Conservation (phyloP, 208 protist genomes). For the Leishmania braziliensis region DNA sequence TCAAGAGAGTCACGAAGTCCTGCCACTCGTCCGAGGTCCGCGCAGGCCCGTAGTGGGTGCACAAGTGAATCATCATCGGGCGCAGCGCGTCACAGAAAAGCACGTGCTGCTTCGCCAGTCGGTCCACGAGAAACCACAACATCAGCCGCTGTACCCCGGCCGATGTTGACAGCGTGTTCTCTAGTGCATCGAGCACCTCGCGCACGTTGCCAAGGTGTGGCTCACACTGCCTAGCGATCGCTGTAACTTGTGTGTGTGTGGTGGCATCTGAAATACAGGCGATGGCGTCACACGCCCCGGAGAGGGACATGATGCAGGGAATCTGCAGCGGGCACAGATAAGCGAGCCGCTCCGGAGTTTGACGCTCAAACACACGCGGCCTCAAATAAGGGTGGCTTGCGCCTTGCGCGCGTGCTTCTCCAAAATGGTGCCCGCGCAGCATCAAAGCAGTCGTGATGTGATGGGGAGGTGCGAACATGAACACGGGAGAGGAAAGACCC, state of each 20-base stretch:
- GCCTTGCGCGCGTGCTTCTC: neutral
- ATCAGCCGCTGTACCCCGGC: slow-evolving; percentile 52
- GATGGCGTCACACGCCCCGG: slow-evolving; percentile 78
- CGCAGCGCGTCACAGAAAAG: slow-evolving; percentile 81
- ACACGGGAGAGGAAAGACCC: neutral
- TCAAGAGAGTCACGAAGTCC: slow-evolving; percentile 71
- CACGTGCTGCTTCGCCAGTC: slow-evolving; percentile 80
- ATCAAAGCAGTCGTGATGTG: neutral
- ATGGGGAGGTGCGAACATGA: neutral
- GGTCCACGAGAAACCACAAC: slow-evolving; percentile 88
- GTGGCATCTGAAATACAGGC: slow-evolving; percentile 56
- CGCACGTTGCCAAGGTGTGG: slow-evolving; percentile 56
- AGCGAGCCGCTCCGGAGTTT: neutral
- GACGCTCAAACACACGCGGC: neutral
- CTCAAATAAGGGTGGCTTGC: neutral
- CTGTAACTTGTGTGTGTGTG: slow-evolving; percentile 41
- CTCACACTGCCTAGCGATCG: slow-evolving; percentile 67
- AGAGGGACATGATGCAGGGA: slow-evolving; percentile 48
- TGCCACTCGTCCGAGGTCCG: slow-evolving; percentile 46
- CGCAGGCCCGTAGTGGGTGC: slow-evolving; percentile 44
- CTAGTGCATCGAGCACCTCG: slow-evolving; percentile 78
- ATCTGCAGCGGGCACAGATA: neutral
- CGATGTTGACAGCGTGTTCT: slow-evolving; percentile 69
- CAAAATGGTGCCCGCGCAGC: neutral
- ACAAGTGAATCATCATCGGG: slow-evolving; percentile 58